Evolutionary conservation across 2,329 filamentous ascomycete genomes (phyloP).

Genomic region (Penicillium aurantiogriseum): DNA sequence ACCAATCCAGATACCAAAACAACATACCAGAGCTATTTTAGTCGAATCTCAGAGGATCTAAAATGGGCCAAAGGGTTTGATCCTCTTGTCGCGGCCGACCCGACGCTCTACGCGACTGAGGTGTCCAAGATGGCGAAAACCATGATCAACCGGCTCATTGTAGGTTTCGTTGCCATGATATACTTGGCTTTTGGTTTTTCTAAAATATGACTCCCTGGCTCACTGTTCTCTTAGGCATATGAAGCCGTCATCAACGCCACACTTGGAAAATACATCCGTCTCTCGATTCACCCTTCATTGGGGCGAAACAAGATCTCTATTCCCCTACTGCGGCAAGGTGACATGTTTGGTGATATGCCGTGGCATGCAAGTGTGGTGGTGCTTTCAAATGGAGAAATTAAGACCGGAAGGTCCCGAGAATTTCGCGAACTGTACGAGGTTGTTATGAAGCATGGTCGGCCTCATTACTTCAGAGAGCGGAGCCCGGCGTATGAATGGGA

Average conservation of each 20-base stretch:
- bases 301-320: conserved; percentile 8
- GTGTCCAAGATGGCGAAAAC: conserved; percentile 7
- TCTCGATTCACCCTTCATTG: conserved; percentile 9
- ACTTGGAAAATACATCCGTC: conserved; percentile 7
- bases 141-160: conserved; percentile 8
- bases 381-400: conserved; percentile 2
- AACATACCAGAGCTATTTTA: conserved; percentile 8
- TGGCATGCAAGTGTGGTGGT: conserved; percentile 10
- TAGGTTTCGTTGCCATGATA: background rate
- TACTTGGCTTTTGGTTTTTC: background rate
- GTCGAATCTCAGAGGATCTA: conserved; percentile 9
- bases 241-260: conserved; percentile 4
- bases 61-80: conserved; percentile 10
- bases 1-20: conserved; percentile 7
- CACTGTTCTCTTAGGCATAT: background rate
- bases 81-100: background rate
- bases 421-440: conserved; percentile 9
- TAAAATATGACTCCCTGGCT: background rate
- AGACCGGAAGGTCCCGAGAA: background rate
- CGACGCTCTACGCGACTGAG: background rate
- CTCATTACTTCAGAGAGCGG: conserved; percentile 8
- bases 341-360: conserved; percentile 8
- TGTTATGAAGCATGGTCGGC: conserved; percentile 4
- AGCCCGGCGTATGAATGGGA: conserved; percentile 4
- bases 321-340: conserved; percentile 5